Percentiles rank a stretch among this genome's conserved stretches.
Evolutionary conservation across 176 grass and related monocot genomes (phyloP).

Genomic region (Bothriochloa decipiens): DNA sequence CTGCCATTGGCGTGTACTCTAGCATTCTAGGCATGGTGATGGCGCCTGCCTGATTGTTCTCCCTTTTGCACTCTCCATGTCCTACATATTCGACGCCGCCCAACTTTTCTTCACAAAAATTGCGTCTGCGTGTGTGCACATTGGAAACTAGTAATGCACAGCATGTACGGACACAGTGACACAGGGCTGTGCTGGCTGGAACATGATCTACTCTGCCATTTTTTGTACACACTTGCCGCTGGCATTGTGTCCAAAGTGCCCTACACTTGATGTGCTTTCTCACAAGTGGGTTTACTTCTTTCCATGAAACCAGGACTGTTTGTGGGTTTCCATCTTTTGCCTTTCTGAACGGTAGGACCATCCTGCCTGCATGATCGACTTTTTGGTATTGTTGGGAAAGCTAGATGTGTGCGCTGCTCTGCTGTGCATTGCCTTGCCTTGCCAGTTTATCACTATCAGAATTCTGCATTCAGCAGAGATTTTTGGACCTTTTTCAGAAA

Average conservation of each 20-base stretch:
- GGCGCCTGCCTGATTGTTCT: background rate
- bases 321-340: conserved; percentile 29
- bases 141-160: no score
- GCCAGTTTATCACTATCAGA: conserved; percentile 20
- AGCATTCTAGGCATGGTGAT: background rate
- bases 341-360: conserved; percentile 36
- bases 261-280: conserved; percentile 30
- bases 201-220: conserved; percentile 30
- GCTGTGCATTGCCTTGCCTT: conserved; percentile 14
- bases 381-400: conserved; percentile 39
- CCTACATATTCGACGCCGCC: background rate
- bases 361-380: conserved; percentile 13
- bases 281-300: conserved; percentile 33
- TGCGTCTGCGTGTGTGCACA: background rate
- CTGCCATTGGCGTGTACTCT: background rate
- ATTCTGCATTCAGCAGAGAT: background rate
- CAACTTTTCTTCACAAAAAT: conserved; percentile 22
- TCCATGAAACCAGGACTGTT: conserved; percentile 15
- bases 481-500: conserved; percentile 4
- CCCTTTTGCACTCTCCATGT: background rate
- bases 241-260: conserved; percentile 29
- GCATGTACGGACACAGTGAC: background rate
- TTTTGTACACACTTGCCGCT: conserved; percentile 34
- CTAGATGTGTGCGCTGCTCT: background rate
- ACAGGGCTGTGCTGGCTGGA: background rate